Percentiles rank a stretch among this genome's conserved stretches.
phyloP scores from a whole-genome alignment of 768 basidiomycete genomes.

The Tephrocybe sp. region DNA sequence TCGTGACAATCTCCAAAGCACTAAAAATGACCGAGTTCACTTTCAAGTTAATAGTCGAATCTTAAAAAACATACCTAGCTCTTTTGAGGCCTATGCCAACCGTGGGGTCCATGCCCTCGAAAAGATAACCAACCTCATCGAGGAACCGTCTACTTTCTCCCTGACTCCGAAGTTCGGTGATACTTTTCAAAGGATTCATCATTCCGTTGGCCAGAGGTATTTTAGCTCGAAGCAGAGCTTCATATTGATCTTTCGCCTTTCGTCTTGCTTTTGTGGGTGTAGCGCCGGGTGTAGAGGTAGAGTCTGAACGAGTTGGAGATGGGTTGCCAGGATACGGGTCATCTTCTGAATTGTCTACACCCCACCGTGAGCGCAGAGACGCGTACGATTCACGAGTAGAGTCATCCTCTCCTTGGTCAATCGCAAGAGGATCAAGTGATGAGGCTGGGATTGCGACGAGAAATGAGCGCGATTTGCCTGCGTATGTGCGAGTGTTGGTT shows the following conservation, averaged over 20 bases:
- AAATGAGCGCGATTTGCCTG: conserved; percentile 78
- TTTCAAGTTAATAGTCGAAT: neutral
- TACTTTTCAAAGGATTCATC: conserved; percentile 76
- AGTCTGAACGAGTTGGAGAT: conserved; percentile 32
- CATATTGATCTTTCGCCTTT: conserved; percentile 32
- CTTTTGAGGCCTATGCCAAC: conserved; percentile 56
- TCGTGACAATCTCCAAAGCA: conserved; percentile 72
- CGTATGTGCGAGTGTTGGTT: conserved; percentile 61
- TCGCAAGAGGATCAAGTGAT: conserved; percentile 21
- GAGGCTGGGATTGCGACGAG: conserved; percentile 56
- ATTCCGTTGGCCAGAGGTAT: conserved; percentile 46
- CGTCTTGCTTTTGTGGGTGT: conserved; percentile 38
- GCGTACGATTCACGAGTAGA: conserved; percentile 70
- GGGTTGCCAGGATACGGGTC: conserved; percentile 44
- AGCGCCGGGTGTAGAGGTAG: conserved; percentile 31
- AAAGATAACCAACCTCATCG: conserved; percentile 82
- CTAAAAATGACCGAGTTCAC: conserved; percentile 30
- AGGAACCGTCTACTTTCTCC: conserved; percentile 78
- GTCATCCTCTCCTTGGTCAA: conserved; percentile 43
- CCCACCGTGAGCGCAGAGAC: conserved; percentile 74
- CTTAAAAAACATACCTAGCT: conserved; percentile 49
- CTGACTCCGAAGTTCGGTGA: conserved; percentile 76
- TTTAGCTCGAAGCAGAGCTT: conserved; percentile 15
- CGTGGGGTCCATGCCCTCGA: conserved; percentile 67
- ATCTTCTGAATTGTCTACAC: conserved; percentile 77